Conservation (phyloP, 805 yeast species). For the Lipomyces chichibuensis region DNA sequence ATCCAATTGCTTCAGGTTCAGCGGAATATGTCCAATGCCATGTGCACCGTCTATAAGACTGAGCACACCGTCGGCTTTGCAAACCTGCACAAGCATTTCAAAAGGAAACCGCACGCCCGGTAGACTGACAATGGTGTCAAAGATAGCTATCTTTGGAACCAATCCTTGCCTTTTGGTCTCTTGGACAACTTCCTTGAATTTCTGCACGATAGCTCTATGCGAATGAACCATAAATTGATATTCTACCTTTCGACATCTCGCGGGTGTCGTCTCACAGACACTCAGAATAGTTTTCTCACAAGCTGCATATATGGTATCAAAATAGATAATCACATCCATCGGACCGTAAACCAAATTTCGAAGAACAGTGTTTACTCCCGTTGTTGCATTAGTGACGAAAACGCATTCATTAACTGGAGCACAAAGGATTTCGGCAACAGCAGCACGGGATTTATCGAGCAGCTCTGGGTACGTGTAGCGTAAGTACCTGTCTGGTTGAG, state of each 20-base stretch:
- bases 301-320: background rate
- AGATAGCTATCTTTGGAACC: background rate
- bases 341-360: slow-evolving; percentile 2
- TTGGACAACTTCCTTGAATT: background rate
- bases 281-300: background rate
- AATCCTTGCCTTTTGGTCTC: background rate
- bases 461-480: background rate
- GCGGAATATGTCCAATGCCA: slow-evolving; percentile 53
- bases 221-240: slow-evolving; percentile 4
- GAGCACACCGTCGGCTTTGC: slow-evolving; percentile 52
- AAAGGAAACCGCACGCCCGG: slow-evolving; percentile 68
- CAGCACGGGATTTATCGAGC: background rate
- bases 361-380: slow-evolving; percentile 2
- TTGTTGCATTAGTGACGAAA: background rate
- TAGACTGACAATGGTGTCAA: slow-evolving; percentile 38
- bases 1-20: slow-evolving; percentile 40
- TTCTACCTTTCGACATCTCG: background rate
- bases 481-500: background rate
- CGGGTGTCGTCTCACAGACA: slow-evolving; percentile 1
- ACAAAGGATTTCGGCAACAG: slow-evolving; percentile 1
- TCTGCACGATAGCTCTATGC: background rate
- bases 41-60: slow-evolving; percentile 77
- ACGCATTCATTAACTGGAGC: slow-evolving; percentile 1
- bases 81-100: slow-evolving; percentile 50
- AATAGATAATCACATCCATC: background rate